These are phyloP conservation scores for Jimgerdemannia flammicorona DNA, from an alignment of 192 early-diverging fungal species.

Conservation along the genomic window DNA sequence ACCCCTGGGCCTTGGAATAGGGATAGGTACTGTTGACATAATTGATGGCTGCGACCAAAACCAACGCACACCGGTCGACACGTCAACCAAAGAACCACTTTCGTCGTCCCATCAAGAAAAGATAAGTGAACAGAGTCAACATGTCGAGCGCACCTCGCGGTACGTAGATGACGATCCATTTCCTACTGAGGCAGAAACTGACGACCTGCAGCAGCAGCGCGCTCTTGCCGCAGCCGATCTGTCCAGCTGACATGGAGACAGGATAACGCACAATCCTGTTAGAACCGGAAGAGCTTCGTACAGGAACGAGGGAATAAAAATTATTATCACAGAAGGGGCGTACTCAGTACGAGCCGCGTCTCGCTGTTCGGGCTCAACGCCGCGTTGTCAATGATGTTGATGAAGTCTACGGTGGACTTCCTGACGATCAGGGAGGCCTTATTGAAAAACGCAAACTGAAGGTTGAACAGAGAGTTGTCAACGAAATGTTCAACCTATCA, in stretches of 20 bases:
- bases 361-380: conserved; percentile 23
- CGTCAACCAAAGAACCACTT: no score
- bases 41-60: conserved; percentile 27
- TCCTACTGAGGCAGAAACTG: conserved; percentile 31
- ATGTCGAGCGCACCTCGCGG: conserved; percentile 30
- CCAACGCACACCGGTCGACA: not conserved
- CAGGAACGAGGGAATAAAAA: not conserved
- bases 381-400: conserved; percentile 31
- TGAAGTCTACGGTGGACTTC: conserved; percentile 32
- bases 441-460: conserved; percentile 36
- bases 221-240: conserved; percentile 46
- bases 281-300: not conserved
- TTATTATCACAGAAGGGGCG: not conserved
- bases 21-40: conserved; percentile 40
- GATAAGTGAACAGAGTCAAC: not conserved
- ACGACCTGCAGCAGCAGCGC: conserved; percentile 43
- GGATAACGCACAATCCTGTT: not conserved
- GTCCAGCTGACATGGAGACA: conserved; percentile 28
- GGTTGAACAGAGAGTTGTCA: not conserved
- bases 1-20: conserved; percentile 30
- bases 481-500: conserved; percentile 1
- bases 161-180: conserved; percentile 54
- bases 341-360: conserved; percentile 33
- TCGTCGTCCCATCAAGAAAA: no score
- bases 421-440: conserved; percentile 37